Evolutionary conservation across 768 basidiomycete species (phyloP).

Genomic region (Naganishia vaughanmartiniae): DNA sequence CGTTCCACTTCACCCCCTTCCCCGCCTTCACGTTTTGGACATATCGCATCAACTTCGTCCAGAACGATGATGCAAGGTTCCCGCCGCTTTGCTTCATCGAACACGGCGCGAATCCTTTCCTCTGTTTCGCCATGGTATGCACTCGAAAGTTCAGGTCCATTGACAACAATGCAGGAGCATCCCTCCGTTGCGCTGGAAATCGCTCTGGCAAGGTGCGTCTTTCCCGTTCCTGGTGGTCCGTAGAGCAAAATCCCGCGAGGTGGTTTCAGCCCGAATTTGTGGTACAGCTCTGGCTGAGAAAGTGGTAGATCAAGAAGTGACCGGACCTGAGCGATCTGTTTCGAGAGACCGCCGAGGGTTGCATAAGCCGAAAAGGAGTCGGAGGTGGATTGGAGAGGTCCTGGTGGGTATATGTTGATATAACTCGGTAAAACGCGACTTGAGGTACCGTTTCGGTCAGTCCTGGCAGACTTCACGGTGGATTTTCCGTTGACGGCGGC

Average conservation of each 20-base stretch:
- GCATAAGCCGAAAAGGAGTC: conserved; percentile 61
- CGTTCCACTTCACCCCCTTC: conserved; percentile 94
- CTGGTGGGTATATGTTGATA: conserved; percentile 50
- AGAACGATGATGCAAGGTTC: conserved; percentile 91
- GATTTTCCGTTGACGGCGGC: neutral
- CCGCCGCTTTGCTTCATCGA: conserved; percentile 72
- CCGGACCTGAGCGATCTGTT: conserved; percentile 80
- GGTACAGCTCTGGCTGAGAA: conserved; percentile 74
- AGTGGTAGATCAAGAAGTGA: conserved; percentile 83
- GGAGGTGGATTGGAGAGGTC: conserved; percentile 29
- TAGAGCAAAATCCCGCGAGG: conserved; percentile 93
- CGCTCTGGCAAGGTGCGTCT: conserved; percentile 91
- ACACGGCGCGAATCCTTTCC: conserved; percentile 80
- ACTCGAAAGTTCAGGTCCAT: conserved; percentile 90
- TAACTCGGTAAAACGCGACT: conserved; percentile 42
- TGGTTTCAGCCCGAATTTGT: conserved; percentile 82
- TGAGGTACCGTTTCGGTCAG: neutral
- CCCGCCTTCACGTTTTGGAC: conserved; percentile 81
- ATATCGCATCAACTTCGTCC: conserved; percentile 94
- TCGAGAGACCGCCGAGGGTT: conserved; percentile 79
- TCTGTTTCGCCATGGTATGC: conserved; percentile 98
- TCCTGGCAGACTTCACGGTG: conserved; percentile 6
- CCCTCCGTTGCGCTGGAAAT: conserved; percentile 77
- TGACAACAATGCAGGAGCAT: conserved; percentile 85
- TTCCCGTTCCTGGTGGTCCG: conserved; percentile 95